Evolutionary conservation across 139 green algal genomes (phyloP).

Genomic region (Chlorella vulgaris): DNA sequence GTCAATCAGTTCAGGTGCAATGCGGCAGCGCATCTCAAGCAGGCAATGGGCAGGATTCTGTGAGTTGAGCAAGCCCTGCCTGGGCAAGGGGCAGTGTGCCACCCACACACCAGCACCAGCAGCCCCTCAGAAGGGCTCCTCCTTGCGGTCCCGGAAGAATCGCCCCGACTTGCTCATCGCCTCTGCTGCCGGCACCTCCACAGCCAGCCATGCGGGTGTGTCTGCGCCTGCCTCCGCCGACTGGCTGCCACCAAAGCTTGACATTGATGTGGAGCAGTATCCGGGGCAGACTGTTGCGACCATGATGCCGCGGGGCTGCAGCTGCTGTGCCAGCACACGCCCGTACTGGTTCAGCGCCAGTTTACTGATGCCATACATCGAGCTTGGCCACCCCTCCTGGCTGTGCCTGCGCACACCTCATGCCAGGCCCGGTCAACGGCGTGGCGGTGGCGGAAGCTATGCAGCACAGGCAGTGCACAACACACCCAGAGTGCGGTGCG

Average conservation of each 20-base stretch:
- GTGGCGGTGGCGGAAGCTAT: neutral
- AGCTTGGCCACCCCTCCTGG: slow-evolving; percentile 49
- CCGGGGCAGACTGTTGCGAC: slow-evolving; percentile 67
- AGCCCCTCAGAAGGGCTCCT: slow-evolving; percentile 37
- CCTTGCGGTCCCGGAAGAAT: slow-evolving; percentile 47
- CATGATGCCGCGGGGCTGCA: slow-evolving; percentile 36
- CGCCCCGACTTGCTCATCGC: slow-evolving; percentile 33
- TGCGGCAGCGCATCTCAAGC: no score
- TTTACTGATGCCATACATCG: slow-evolving; percentile 72
- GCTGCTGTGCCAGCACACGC: slow-evolving; percentile 55
- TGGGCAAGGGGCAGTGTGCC: no score
- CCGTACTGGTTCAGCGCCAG: slow-evolving; percentile 59
- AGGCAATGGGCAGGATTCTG: no score
- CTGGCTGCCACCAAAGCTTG: slow-evolving; percentile 46
- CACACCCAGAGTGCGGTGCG: neutral
- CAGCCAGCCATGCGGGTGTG: slow-evolving; percentile 66
- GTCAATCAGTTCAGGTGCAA: no score
- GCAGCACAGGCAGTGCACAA: neutral
- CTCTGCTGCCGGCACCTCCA: slow-evolving; percentile 38
- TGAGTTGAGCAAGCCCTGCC: no score
- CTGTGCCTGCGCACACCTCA: no score
- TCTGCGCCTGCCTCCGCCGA: slow-evolving; percentile 59
- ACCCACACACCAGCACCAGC: no score
- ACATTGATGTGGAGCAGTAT: slow-evolving; percentile 65
- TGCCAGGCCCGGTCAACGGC: neutral